These are phyloP conservation scores for Aspergillus udagawae DNA, from an alignment of 2,329 filamentous ascomycete species.

Conservation along the genomic window DNA sequence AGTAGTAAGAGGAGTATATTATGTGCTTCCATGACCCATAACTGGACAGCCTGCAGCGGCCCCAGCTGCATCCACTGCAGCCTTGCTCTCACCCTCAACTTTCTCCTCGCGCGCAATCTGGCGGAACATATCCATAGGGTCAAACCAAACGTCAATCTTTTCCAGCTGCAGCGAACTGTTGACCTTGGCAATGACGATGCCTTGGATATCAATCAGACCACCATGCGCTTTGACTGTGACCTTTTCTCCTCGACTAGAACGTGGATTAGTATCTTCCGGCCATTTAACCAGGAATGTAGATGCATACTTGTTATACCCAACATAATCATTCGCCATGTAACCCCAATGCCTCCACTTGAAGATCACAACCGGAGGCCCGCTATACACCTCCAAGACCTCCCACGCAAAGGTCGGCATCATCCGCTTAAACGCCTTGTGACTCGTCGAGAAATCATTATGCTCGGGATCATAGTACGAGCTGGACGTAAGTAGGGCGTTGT, in stretches of 20 bases:
- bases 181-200: constrained; percentile 59
- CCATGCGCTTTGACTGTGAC: constrained; percentile 60
- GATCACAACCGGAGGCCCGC: constrained; percentile 58
- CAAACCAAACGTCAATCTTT: constrained; percentile 61
- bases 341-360: constrained; percentile 69
- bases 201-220: constrained; percentile 59
- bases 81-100: background rate
- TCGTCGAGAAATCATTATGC: constrained; percentile 58
- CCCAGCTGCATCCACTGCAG: background rate
- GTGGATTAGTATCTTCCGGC: background rate
- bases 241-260: constrained; percentile 56
- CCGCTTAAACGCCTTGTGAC: constrained; percentile 67
- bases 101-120: constrained; percentile 48
- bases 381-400: constrained; percentile 67
- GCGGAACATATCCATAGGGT: constrained; percentile 63
- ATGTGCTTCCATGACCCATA: too few species aligned
- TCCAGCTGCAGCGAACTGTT: constrained; percentile 58
- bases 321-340: constrained; percentile 62
- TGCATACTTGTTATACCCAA: constrained; percentile 59
- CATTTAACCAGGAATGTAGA: background rate
- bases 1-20: too few species aligned
- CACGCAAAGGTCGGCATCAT: constrained; percentile 72
- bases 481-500: constrained; percentile 62
- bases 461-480: constrained; percentile 63
- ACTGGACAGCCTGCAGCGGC: constrained; percentile 3